Conservation (phyloP, 352 stramenopile genomes). For the Phytophthora fragariae region DNA sequence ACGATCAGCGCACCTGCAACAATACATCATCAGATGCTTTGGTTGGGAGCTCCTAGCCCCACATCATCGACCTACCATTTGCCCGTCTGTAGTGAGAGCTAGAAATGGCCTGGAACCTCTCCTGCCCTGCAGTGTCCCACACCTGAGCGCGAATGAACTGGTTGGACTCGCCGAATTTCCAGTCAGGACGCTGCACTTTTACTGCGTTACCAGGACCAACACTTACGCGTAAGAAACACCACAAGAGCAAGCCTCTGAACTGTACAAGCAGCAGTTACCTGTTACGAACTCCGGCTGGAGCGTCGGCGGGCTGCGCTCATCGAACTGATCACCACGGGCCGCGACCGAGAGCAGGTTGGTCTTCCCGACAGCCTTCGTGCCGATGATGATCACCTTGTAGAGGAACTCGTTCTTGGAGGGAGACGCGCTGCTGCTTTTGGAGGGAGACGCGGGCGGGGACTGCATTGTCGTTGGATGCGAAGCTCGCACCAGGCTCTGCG, state of each 20-base stretch:
- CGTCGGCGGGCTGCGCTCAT: constrained; percentile 58
- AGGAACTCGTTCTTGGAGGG: constrained; percentile 53
- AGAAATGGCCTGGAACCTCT: constrained; percentile 78
- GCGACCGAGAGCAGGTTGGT: constrained; percentile 71
- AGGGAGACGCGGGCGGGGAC: constrained; percentile 37
- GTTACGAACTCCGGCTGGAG: constrained; percentile 74
- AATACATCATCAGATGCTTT: neutral
- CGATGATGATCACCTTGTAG: constrained; percentile 76
- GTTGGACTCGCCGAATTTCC: constrained; percentile 73
- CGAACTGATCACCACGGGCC: constrained; percentile 62
- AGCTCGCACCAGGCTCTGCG: neutral
- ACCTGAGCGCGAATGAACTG: constrained; percentile 75
- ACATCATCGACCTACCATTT: constrained; percentile 39
- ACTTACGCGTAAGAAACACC: neutral
- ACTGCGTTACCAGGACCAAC: constrained; percentile 24
- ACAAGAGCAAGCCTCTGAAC: neutral
- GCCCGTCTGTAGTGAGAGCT: constrained; percentile 75
- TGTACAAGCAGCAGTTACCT: constrained; percentile 28
- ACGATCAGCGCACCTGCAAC: constrained; percentile 66
- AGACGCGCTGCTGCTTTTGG: constrained; percentile 38
- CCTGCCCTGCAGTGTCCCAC: constrained; percentile 76
- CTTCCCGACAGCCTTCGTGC: constrained; percentile 67
- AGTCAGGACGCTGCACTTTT: constrained; percentile 72
- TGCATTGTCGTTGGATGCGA: constrained; percentile 8
- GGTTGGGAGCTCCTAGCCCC: neutral